These are phyloP conservation scores for Penicillium parvum DNA, from an alignment of 495 filamentous ascomycete genomes.

Conservation along the genomic window DNA sequence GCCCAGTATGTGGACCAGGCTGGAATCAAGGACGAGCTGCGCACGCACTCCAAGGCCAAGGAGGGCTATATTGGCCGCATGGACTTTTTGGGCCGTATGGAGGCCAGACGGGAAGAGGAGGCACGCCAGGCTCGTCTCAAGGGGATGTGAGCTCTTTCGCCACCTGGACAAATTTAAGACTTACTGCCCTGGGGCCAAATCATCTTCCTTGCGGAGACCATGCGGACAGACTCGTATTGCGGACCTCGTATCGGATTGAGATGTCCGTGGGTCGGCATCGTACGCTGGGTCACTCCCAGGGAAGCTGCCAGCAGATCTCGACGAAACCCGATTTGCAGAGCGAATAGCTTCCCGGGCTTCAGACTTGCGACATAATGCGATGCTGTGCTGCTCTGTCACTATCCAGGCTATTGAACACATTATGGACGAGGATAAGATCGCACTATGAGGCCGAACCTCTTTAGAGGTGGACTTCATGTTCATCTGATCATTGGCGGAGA, in stretches of 20 bases:
- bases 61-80: constrained; percentile 76
- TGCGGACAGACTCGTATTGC: constrained; percentile 5
- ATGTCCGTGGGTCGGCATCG: too few species aligned
- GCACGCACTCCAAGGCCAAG: constrained; percentile 77
- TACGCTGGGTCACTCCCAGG: too few species aligned
- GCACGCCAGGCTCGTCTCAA: constrained; percentile 58
- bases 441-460: too few species aligned
- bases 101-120: constrained; percentile 72
- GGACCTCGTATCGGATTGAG: too few species aligned
- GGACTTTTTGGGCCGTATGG: constrained; percentile 84
- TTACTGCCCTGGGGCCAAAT: background rate
- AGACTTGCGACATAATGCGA: background rate
- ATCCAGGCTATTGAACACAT: background rate
- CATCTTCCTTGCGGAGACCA: background rate
- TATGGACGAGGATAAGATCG: too few species aligned
- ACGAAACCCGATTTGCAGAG: too few species aligned
- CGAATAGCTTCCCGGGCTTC: too few species aligned
- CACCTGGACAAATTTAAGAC: too few species aligned
- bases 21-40: constrained; percentile 87
- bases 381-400: background rate
- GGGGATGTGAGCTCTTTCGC: constrained; percentile 35
- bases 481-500: too few species aligned
- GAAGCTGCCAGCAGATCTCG: constrained; percentile 7
- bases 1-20: constrained; percentile 87
- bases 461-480: too few species aligned